phyloP scores from a whole-genome alignment of 1,284 basidiomycete genomes.

The Puccinia horiana region DNA sequence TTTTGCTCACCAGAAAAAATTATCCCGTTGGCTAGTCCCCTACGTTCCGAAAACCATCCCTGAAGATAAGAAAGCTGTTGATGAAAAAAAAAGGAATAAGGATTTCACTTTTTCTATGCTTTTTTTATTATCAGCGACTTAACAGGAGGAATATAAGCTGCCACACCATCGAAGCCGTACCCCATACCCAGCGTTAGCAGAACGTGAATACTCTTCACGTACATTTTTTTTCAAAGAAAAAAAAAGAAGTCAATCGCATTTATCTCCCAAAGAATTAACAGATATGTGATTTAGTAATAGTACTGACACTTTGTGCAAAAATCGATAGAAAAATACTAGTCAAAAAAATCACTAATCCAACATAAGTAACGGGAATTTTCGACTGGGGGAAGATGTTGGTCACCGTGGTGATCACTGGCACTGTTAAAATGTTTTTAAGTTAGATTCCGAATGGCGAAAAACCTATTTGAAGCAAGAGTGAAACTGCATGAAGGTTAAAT shows the following conservation, averaged over 20 bases:
- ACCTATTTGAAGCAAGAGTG: too few species aligned
- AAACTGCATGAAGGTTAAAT: not conserved
- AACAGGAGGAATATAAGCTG: conserved; percentile 44
- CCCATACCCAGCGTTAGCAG: conserved; percentile 44
- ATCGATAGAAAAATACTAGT: conserved; percentile 37
- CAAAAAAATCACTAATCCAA: conserved; percentile 26
- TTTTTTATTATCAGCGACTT: not conserved
- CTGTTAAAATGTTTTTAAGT: conserved; percentile 5
- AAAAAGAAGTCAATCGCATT: not conserved
- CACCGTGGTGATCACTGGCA: conserved; percentile 32
- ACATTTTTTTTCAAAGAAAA: not conserved
- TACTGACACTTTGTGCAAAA: conserved; percentile 32
- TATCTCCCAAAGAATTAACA: not conserved
- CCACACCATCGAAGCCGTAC: conserved; percentile 37
- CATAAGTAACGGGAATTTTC: conserved; percentile 21
- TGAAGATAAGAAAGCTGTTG: conserved; percentile 42
- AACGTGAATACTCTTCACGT: conserved; percentile 37
- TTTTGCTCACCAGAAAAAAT: conserved; percentile 41
- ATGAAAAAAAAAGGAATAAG: not conserved
- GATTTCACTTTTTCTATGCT: not conserved
- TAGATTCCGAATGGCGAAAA: not conserved
- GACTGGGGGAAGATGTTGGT: conserved; percentile 30
- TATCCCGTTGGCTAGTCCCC: conserved; percentile 44
- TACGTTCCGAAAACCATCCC: conserved; percentile 35
- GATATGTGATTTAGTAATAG: not conserved